Conservation (phyloP, 352 stramenopile species). For the Globisporangium parvum region DNA sequence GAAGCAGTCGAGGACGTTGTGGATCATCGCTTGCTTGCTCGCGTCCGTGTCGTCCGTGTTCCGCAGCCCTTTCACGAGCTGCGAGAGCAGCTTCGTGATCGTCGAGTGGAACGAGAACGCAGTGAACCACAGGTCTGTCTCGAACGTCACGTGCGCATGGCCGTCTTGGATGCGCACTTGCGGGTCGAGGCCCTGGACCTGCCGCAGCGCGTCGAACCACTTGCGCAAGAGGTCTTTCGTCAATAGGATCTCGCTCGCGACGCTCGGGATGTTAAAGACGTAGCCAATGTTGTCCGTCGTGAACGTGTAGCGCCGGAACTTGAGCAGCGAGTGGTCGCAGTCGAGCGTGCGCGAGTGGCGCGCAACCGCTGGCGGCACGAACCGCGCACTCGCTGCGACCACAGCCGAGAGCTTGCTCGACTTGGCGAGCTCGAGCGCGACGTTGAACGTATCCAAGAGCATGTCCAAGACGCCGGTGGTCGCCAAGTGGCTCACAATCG, state of each 20-base stretch:
- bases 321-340: constrained; percentile 86
- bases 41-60: constrained; percentile 37
- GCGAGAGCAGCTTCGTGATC: constrained; percentile 54
- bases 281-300: constrained; percentile 93
- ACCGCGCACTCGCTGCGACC: constrained; percentile 15
- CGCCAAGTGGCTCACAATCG: constrained; percentile 67
- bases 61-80: constrained; percentile 57
- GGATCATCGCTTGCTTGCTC: constrained; percentile 50
- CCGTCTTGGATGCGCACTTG: constrained; percentile 71
- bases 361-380: constrained; percentile 15
- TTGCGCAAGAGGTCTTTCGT: constrained; percentile 50
- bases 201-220: constrained; percentile 61
- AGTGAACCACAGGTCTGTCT: constrained; percentile 91
- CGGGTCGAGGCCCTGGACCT: constrained; percentile 78
- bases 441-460: constrained; percentile 72
- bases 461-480: constrained; percentile 65
- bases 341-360: constrained; percentile 64
- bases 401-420: constrained; percentile 26
- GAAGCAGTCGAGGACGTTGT: constrained; percentile 66
- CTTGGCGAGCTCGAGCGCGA: constrained; percentile 65
- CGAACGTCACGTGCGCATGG: constrained; percentile 91
- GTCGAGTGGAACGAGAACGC: constrained; percentile 89
- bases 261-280: constrained; percentile 89
- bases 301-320: constrained; percentile 91
- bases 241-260: constrained; percentile 55